Percentiles rank a stretch among this genome's conserved stretches.
Conservation (phyloP, 1,284 basidiomycete genomes). For the Trametes versicolor region DNA sequence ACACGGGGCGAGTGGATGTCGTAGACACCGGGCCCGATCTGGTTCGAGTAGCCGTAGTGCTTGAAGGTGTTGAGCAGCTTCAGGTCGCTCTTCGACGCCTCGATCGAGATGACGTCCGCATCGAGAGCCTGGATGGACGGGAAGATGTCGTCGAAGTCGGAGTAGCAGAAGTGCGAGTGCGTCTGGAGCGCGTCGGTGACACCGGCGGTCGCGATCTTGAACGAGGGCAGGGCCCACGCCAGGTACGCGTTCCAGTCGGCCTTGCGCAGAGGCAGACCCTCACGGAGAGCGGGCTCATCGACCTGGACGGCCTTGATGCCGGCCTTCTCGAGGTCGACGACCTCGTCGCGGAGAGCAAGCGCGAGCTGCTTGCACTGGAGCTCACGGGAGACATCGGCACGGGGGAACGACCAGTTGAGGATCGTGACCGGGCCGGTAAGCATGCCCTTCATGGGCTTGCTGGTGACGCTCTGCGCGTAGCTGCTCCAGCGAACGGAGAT, state of each 20-base stretch:
- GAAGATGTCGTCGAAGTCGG: conserved; percentile 98
- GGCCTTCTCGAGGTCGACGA: conserved; percentile 96
- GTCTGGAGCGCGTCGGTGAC: conserved; percentile 93
- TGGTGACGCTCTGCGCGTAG: conserved; percentile 95
- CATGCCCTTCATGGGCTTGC: conserved; percentile 99
- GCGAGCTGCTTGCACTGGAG: conserved; percentile 99
- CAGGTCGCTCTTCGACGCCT: conserved; percentile 98
- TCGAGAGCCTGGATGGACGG: conserved; percentile 97
- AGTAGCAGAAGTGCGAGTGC: conserved; percentile 99
- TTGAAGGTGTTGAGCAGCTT: conserved; percentile 97
- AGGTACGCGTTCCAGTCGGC: conserved; percentile 96
- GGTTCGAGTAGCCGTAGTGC: conserved; percentile 95
- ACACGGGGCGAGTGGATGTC: conserved; percentile 99
- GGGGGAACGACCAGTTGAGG: conserved; percentile 99
- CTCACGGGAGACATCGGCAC: conserved; percentile 97
- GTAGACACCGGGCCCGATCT: conserved; percentile 98
- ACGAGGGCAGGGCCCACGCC: conserved; percentile 97
- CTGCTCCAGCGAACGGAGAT: conserved; percentile 99
- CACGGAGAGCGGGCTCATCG: conserved; percentile 99
- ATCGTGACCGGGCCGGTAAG: conserved; percentile 96
- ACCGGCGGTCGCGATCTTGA: conserved; percentile 95
- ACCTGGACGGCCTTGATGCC: conserved; percentile 99
- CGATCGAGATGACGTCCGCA: conserved; percentile 99
- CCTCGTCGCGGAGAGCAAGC: conserved; percentile 98
- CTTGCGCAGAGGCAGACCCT: conserved; percentile 96